Conservation (phyloP, 148 eudicot species). For the Beta vulgaris region DNA sequence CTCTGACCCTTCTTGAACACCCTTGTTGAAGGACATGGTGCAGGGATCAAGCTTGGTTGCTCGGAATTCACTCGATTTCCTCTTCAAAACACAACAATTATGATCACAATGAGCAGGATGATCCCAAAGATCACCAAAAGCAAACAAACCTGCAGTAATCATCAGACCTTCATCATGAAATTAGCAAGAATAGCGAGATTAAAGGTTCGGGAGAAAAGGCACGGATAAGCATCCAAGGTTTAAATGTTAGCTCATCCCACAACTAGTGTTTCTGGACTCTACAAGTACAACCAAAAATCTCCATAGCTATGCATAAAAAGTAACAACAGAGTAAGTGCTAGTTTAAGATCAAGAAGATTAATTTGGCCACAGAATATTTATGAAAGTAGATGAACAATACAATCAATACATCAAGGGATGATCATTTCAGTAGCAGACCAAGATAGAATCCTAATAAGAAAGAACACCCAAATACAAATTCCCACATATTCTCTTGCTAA, state of each 20-base stretch:
- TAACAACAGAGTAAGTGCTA: background rate
- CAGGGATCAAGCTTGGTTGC: background rate
- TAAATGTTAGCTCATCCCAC: background rate
- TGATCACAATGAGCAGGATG: slow-evolving; percentile 59
- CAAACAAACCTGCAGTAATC: slow-evolving; percentile 69
- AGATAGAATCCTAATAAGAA: background rate
- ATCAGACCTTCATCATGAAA: background rate
- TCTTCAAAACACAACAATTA: slow-evolving; percentile 54
- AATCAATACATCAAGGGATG: background rate
- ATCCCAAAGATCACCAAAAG: slow-evolving; percentile 83
- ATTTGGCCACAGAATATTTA: background rate
- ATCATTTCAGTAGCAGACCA: background rate
- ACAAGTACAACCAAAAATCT: background rate
- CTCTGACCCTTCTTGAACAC: background rate
- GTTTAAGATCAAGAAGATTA: background rate
- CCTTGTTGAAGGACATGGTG: background rate
- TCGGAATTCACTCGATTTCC: background rate
- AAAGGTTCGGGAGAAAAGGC: too few species aligned
- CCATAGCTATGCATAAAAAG: background rate
- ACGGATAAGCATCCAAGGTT: background rate
- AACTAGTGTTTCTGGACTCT: background rate
- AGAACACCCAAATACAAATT: too few species aligned
- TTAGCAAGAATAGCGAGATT: background rate
- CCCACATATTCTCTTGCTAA: background rate
- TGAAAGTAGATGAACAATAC: background rate